Evolutionary conservation across 148 eudicot species (phyloP).

Genomic region (Vaccinium vitisidaea): DNA sequence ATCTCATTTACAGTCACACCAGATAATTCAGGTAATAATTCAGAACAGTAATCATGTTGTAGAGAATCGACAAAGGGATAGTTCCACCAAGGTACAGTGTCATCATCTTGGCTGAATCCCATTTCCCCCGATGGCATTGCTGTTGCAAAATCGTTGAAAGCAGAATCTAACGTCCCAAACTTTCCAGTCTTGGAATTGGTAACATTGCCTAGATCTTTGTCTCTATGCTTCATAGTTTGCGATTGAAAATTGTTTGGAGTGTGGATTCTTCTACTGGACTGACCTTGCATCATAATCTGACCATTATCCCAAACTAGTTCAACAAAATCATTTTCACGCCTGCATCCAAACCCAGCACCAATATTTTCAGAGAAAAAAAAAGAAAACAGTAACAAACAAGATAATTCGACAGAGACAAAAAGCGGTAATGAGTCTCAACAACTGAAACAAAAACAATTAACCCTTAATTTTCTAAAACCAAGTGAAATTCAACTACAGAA

Average conservation of each 20-base stretch:
- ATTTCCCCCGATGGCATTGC: constrained; percentile 46
- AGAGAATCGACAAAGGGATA: constrained; percentile 50
- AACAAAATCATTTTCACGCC: constrained; percentile 47
- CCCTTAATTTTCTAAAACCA: background rate
- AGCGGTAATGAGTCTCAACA: constrained; percentile 11
- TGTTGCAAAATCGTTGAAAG: constrained; percentile 37
- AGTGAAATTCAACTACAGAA: background rate
- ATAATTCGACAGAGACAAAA: constrained; percentile 23
- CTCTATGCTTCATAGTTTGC: constrained; percentile 33
- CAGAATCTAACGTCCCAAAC: constrained; percentile 41
- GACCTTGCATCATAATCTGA: constrained; percentile 73
- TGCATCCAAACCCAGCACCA: constrained; percentile 35
- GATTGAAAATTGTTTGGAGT: constrained; percentile 38
- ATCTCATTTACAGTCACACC: constrained; percentile 51
- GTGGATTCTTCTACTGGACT: constrained; percentile 47
- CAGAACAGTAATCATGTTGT: constrained; percentile 54
- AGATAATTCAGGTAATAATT: constrained; percentile 65
- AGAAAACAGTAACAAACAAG: constrained; percentile 13
- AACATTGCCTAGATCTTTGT: constrained; percentile 27
- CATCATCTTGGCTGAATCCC: constrained; percentile 55
- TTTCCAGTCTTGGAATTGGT: constrained; percentile 36
- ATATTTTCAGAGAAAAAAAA: constrained; percentile 5
- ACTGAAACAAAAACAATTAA: background rate
- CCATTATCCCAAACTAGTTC: constrained; percentile 92
- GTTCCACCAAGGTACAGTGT: constrained; percentile 69